Evolutionary conservation across 176 grass and related monocot species (phyloP), one percentile per base, ranked within the genome.

Genomic region (Melocanna baccifera): DNA sequence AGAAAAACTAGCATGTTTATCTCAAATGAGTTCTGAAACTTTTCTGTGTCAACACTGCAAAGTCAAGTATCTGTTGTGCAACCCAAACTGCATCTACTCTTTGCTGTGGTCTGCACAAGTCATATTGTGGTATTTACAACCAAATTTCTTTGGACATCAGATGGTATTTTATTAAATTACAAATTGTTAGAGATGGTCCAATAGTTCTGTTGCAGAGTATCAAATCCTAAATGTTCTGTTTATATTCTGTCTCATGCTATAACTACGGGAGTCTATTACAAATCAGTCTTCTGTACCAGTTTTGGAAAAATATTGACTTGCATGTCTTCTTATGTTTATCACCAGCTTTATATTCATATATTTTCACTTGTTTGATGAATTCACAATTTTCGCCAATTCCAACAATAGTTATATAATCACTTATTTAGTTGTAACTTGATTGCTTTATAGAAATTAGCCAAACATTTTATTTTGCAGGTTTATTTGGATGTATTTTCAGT

Each of bases 401-500:
- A 53, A 15, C 53, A 56, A 85, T 41, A 61, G 7, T 74, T 73
- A 57, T 76, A 59, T 58, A 50, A 51, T 68, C n/a, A 37, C 57
- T 57, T 58, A 63, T 88, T 77, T 51, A 16, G 26, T 71, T 81
- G 34, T 53, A 48, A 68, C 30, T 68, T 86, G 47, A 71, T 77
- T 81, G 12, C 13, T 82, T 78, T 20, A 84, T 36, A 70, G 9
- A 66, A 25, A 29, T 80, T 59, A 67, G 2, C 41, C 74, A 73
- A 67, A 52, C 11, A 86, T 78, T 85, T 88, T 62, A 19, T 93
- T 87, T 92, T 86, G 69, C 89, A 99, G 97, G 91, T 99, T 73
- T 99, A 96, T 78, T 86, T 99, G 83, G 90, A 92, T 90, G 91
- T 92, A 82, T 96, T 96, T 92, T 96, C 97, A 89, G 86, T 89